Base-by-base conservation (phyloP, 768 basidiomycete genomes). In the Hysterangium stoloniferum region DNA sequence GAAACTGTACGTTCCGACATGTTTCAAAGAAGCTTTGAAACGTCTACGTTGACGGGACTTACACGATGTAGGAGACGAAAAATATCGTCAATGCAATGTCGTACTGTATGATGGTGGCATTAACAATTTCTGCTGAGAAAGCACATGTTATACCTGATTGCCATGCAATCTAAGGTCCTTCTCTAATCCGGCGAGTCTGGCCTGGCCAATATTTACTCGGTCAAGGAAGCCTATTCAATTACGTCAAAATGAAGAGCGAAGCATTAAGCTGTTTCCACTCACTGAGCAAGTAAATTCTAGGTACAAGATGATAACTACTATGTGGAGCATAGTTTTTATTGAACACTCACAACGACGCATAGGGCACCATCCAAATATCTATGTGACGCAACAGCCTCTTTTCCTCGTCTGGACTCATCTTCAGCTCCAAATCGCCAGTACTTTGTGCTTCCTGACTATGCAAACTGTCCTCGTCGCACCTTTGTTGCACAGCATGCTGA, bases 31-130 rank as follows among this genome's bases (percentile, higher is more conserved):
- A 36, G 36, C 37, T 45, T 13, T 45, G 24, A 1, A 57, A 38
- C 36, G 46, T 37, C 49, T 55, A 15, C 54, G 46, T 17, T 44
- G 22, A 15, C 56, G 40, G 33, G 36, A 65, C 64, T 17, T 55
- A 56, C 20, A 53, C 53, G 4, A 64, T 65, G 43, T 67, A 67
- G 24, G 56, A 56, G 8, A 62, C 62, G 54, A 65, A 65, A 54
- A 66, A 65, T 20, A 64, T 48, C 13, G 58, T 56, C 8, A 62
- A 22, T 5, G 40, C 41, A 28, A 52, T 34, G 34, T 33, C 34
- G 15, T 20, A 34, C 37, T 34, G 29, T 34, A 17, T 13, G 32
- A 15, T n/a, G n/a, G n/a, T n/a, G n/a, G n/a, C n/a, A 7, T 27
- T 36, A 4, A 33, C 42, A 24, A 6, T n/a, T n/a, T n/a, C 42